Evolutionary conservation across 228 moss, liverwort and hornwort species (phyloP).

Genomic region (Sphagnum fallax): DNA sequence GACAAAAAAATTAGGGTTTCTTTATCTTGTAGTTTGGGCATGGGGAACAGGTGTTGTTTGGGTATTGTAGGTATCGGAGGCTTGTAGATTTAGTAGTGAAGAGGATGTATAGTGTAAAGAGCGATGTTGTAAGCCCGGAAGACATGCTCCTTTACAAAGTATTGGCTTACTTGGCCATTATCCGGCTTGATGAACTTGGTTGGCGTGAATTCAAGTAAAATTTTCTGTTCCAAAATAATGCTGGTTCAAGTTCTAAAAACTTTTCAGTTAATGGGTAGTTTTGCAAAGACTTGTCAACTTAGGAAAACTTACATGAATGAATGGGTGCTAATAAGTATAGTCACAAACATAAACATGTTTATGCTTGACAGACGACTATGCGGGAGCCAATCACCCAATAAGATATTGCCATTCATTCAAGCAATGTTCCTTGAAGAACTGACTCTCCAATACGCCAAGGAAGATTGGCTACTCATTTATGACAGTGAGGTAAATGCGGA

Average conservation of each 20-base stretch:
- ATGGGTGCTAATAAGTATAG: no score
- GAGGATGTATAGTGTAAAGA: slow-evolving; percentile 35
- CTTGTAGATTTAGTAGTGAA: slow-evolving; percentile 43
- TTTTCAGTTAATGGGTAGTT: no score
- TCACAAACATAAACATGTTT: no score
- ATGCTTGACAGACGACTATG: slow-evolving; percentile 38
- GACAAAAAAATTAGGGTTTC: no score
- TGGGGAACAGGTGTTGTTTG: slow-evolving; percentile 49
- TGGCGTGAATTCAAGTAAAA: slow-evolving; percentile 60
- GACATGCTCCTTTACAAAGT: slow-evolving; percentile 55
- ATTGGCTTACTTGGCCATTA: slow-evolving; percentile 47
- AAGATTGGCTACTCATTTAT: slow-evolving; percentile 52
- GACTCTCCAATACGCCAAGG: slow-evolving; percentile 28
- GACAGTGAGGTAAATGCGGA: slow-evolving; percentile 32
- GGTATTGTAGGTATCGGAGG: slow-evolving; percentile 57
- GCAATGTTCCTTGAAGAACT: slow-evolving; percentile 39
- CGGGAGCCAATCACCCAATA: slow-evolving; percentile 46
- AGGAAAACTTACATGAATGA: no score
- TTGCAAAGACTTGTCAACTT: no score
- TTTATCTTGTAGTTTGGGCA: no score
- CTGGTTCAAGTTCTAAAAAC: no score
- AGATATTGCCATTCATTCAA: slow-evolving; percentile 46
- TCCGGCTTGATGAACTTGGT: slow-evolving; percentile 62
- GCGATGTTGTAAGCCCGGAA: slow-evolving; percentile 19
- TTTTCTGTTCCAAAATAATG: not conserved